Conservation (phyloP, 257 asterid genomes). For the Pogostemon cablin region DNA sequence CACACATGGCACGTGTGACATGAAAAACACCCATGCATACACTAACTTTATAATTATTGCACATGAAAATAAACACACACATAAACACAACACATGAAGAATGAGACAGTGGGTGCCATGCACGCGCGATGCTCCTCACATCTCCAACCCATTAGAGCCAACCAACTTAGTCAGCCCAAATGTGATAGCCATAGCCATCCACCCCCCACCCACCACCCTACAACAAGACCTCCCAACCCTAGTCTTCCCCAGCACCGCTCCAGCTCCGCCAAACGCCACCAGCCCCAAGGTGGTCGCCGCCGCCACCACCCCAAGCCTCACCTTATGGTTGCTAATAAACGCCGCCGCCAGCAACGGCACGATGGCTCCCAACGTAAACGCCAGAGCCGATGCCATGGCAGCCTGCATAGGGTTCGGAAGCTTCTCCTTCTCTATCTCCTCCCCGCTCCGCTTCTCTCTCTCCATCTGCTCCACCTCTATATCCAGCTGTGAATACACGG, state of each 20-base stretch:
- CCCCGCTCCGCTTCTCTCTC: conserved; percentile 33
- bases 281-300: conserved; percentile 57
- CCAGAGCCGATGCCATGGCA: conserved; percentile 63
- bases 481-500: conserved; percentile 66
- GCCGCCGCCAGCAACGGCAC: conserved; percentile 72
- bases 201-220: conserved; percentile 71
- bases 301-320: conserved; percentile 52
- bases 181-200: conserved; percentile 82
- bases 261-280: conserved; percentile 55
- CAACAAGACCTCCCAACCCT: conserved; percentile 44
- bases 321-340: conserved; percentile 45
- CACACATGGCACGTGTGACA: background rate
- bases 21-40: background rate
- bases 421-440: conserved; percentile 36
- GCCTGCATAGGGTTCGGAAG: conserved; percentile 71
- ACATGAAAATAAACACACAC: background rate
- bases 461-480: conserved; percentile 65
- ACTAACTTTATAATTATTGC: background rate
- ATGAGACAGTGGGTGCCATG: background rate
- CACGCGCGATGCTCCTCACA: conserved; percentile 28
- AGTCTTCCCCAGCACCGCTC: conserved; percentile 65
- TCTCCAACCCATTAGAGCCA: conserved; percentile 46
- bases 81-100: background rate
- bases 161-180: conserved; percentile 66
- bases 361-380: conserved; percentile 63